These are phyloP conservation scores for Aspergillus brasiliensis DNA, from an alignment of 2,329 filamentous ascomycete genomes.

Conservation along the genomic window DNA sequence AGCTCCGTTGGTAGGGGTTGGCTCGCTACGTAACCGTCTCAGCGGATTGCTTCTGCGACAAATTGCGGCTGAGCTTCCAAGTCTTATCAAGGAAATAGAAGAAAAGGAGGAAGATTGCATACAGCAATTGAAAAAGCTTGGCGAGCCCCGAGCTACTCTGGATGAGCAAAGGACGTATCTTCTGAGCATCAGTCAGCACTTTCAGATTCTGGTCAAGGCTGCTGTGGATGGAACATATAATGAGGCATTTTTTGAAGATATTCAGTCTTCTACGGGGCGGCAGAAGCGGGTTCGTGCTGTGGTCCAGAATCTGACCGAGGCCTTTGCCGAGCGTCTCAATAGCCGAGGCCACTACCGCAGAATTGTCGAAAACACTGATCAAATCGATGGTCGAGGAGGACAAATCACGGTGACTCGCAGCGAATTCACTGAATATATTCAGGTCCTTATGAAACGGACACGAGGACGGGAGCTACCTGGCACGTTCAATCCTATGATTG, in stretches of 20 bases:
- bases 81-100: conserved; percentile 41
- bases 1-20: conserved; percentile 25
- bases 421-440: conserved; percentile 46
- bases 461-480: conserved; percentile 62
- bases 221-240: conserved; percentile 38
- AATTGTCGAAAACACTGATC: not conserved
- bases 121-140: conserved; percentile 26
- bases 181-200: conserved; percentile 41
- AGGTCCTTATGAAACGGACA: conserved; percentile 42
- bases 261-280: conserved; percentile 24
- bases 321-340: conserved; percentile 24
- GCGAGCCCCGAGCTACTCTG: conserved; percentile 26
- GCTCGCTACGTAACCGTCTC: conserved; percentile 32
- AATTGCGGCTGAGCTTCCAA: conserved; percentile 37
- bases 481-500: conserved; percentile 61
- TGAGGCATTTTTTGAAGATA: conserved; percentile 34
- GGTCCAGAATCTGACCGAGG: conserved; percentile 27
- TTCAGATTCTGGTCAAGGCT: conserved; percentile 38
- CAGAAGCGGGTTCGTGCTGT: conserved; percentile 36
- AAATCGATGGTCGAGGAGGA: not conserved
- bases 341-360: conserved; percentile 13
- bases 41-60: conserved; percentile 37
- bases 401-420: conserved; percentile 28
- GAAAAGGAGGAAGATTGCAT: conserved; percentile 37
- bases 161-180: conserved; percentile 29